A percentile compares a stretch with the other conserved stretches of the same genome.
Conservation (phyloP, 2,329 filamentous ascomycete species). For the Aspergillus bombycis region DNA sequence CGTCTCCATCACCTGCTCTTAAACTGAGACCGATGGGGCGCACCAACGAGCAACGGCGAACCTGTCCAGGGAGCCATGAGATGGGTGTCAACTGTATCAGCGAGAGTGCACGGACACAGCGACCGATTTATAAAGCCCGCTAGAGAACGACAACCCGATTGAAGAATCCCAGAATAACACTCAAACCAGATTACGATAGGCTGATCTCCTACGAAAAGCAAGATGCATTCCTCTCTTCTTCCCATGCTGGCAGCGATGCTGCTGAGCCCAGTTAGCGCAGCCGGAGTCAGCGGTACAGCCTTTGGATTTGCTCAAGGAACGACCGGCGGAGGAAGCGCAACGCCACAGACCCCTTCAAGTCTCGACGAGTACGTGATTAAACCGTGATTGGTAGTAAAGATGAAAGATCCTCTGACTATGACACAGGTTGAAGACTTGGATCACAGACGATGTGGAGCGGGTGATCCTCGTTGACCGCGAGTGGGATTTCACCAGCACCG, state of each 20-base stretch:
- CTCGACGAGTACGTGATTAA: neutral
- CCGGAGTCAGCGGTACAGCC: conserved; percentile 1
- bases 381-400: rapidly evolving
- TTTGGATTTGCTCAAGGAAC: conserved; percentile 7
- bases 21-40: neutral
- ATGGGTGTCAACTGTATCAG: neutral
- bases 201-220: no score
- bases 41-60: neutral
- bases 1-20: neutral
- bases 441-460: conserved; percentile 15
- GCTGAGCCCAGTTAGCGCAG: neutral
- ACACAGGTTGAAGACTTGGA: conserved; percentile 10
- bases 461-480: conserved; percentile 16
- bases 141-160: neutral
- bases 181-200: no score
- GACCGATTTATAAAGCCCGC: neutral
- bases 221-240: neutral
- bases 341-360: neutral
- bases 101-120: neutral
- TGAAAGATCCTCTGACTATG: neutral
- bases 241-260: neutral
- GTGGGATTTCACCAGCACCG: conserved; percentile 19
- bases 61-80: neutral
- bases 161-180: neutral
- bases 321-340: conserved; percentile 2